phyloP scores from a whole-genome alignment of 2,329 filamentous ascomycete genomes.

The Penicillium sp. region DNA sequence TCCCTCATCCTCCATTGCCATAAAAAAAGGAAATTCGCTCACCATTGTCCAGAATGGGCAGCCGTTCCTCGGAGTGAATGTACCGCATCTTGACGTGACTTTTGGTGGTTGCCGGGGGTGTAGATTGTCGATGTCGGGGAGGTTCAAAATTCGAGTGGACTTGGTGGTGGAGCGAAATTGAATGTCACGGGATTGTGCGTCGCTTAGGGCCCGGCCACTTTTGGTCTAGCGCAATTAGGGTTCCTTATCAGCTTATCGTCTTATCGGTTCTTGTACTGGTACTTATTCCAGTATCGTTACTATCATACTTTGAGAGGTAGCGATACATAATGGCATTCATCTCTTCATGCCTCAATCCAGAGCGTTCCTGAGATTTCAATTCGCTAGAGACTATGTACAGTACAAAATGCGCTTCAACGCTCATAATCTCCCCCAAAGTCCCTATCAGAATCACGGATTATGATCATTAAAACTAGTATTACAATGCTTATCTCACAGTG shows the following conservation, averaged over 20 bases:
- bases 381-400: conserved; percentile 1
- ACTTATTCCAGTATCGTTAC: not conserved
- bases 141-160: conserved; percentile 40
- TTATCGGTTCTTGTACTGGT: conserved; percentile 16
- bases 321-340: not conserved
- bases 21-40: conserved; percentile 47
- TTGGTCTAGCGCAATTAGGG: conserved; percentile 39
- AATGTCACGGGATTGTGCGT: conserved; percentile 42
- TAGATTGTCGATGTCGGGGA: conserved; percentile 41
- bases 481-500: conserved; percentile 8
- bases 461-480: conserved; percentile 1
- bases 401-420: not conserved
- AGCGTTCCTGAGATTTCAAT: not conserved
- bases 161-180: conserved; percentile 42
- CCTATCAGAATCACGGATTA: not conserved
- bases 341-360: not conserved
- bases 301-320: not conserved
- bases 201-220: conserved; percentile 39
- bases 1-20: conserved; percentile 10
- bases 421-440: not conserved
- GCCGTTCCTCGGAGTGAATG: conserved; percentile 96
- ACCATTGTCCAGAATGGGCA: conserved; percentile 96
- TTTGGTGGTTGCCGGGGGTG: conserved; percentile 40
- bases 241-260: conserved; percentile 25
- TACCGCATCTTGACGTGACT: conserved; percentile 86